Conservation (phyloP, 73 alveolate species). For the Tetrahymena elliotti region DNA sequence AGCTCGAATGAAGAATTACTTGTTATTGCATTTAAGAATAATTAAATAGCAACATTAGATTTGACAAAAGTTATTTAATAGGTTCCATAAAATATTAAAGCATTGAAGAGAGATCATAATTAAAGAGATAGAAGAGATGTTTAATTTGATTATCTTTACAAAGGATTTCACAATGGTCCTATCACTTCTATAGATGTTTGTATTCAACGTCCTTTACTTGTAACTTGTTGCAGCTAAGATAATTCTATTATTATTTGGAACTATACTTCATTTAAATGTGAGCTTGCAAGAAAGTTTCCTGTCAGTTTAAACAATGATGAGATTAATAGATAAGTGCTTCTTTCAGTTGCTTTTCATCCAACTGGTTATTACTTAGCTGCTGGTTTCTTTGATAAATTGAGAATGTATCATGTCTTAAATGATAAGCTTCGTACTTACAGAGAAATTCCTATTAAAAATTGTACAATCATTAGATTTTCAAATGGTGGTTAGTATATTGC, state of each 20-base stretch:
- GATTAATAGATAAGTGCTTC: conserved; percentile 61
- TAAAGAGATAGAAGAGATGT: conserved; percentile 63
- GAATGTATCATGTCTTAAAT: conserved; percentile 87
- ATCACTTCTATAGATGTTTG: conserved; percentile 91
- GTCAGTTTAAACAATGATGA: conserved; percentile 7
- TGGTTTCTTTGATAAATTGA: conserved; percentile 91
- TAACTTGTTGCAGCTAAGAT: conserved; percentile 87
- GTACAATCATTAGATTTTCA: conserved; percentile 77
- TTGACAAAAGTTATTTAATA: conserved; percentile 19
- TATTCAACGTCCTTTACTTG: conserved; percentile 91
- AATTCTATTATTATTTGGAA: conserved; percentile 96
- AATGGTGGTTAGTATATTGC: conserved; percentile 93
- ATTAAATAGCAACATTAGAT: conserved; percentile 76
- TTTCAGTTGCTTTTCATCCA: conserved; percentile 97
- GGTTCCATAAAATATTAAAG: conserved; percentile 30
- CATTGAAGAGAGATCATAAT: conserved; percentile 54
- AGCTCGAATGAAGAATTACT: conserved; percentile 81
- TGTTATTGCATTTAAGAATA: conserved; percentile 82
- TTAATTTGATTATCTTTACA: conserved; percentile 87
- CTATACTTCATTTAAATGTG: conserved; percentile 77
- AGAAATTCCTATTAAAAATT: conserved; percentile 71
- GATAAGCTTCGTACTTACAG: conserved; percentile 84
- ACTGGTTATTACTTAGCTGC: conserved; percentile 97
- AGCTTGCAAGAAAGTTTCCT: conserved; percentile 57
- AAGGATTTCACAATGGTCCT: conserved; percentile 97